Evolutionary conservation across 2,329 filamentous ascomycete genomes (phyloP).

Genomic region (Aquanectria penicillioides): DNA sequence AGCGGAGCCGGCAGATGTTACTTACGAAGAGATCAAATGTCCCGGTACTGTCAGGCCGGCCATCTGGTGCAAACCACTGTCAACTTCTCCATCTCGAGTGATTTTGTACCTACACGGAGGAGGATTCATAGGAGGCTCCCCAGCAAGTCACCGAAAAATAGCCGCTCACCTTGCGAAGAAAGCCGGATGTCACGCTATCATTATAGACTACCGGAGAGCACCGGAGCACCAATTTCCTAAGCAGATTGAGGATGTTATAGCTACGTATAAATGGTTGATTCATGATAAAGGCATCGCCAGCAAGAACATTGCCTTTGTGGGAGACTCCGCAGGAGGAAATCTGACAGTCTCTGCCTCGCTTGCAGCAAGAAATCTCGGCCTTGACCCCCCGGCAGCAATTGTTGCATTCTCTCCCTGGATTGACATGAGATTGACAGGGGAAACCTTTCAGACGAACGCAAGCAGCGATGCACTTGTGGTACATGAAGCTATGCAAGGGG

Average conservation of each 20-base stretch:
- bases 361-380: not conserved
- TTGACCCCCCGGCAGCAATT: not conserved
- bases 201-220: not conserved
- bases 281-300: not conserved
- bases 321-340: slow-evolving; percentile 6
- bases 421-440: not conserved
- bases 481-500: not conserved
- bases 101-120: slow-evolving; percentile 5
- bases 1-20: not conserved
- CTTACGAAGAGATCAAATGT: slow-evolving; percentile 1
- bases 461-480: not conserved
- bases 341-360: not conserved
- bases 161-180: not conserved
- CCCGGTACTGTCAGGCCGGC: not conserved
- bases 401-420: slow-evolving; percentile 6
- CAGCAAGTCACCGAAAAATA: not conserved
- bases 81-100: not conserved
- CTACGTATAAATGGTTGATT: not conserved
- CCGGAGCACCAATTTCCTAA: slow-evolving; percentile 1
- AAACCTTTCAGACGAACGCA: not conserved
- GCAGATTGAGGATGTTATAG: not conserved
- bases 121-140: slow-evolving; percentile 3
- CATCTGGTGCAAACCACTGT: not conserved
- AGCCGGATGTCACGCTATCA: not conserved
- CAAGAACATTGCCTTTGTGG: slow-evolving; percentile 1